Percentiles rank a stretch among this genome's conserved stretches.
phyloP scores from a whole-genome alignment of 164 flowering plant species.

The Umbellularia californica region DNA sequence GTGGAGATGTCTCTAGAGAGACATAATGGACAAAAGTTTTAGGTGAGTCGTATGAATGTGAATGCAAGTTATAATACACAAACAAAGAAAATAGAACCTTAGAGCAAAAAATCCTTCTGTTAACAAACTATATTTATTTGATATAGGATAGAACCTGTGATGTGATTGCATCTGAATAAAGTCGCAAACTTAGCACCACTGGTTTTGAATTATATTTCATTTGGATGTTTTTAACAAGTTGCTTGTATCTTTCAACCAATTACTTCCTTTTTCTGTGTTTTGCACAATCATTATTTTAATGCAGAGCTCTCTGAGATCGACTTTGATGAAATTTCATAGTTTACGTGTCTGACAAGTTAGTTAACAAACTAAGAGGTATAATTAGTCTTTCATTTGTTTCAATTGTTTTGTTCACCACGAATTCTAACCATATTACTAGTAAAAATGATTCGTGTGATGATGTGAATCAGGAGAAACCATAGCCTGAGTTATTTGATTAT shows the following conservation, averaged over 20 bases:
- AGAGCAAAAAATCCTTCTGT: background rate
- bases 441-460: background rate
- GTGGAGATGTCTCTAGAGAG: too few species aligned
- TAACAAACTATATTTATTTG: background rate
- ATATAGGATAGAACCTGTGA: background rate
- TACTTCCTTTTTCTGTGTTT: constrained; percentile 1
- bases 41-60: too few species aligned
- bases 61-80: too few species aligned
- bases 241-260: constrained; percentile 1
- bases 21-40: too few species aligned
- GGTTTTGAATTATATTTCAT: constrained; percentile 1
- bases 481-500: background rate
- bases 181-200: background rate
- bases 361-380: background rate
- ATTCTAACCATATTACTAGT: background rate
- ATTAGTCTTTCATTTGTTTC: background rate
- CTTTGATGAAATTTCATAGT: constrained; percentile 2
- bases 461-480: background rate
- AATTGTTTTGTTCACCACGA: background rate
- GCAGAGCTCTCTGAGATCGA: background rate
- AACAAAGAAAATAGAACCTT: too few species aligned
- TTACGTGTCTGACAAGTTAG: constrained; percentile 8
- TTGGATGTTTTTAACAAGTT: background rate
- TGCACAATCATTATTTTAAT: background rate
- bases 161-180: too few species aligned